Base-by-base conservation (phyloP, 2,329 filamentous ascomycete genomes). In the Ophiocordyceps robertsii region DNA sequence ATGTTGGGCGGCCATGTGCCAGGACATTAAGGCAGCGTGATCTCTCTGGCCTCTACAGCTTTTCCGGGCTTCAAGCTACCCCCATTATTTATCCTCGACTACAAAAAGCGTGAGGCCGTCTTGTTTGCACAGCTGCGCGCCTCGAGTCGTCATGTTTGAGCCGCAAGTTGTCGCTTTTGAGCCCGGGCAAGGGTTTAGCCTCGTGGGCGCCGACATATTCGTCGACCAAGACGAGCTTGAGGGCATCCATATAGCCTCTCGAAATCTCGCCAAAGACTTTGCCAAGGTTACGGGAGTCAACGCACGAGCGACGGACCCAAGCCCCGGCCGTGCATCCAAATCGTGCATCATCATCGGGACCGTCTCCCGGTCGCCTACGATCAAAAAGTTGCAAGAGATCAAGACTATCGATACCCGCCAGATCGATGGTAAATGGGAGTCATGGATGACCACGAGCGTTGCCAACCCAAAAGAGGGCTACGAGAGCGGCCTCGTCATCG, bases 341-440 rank as follows among this genome's bases (percentile, higher is more conserved):
- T 49, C 45, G 11, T 52, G 50, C 29, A 51, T 55, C 32, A 48
- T 55, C 30, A 47, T 54, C 13, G 53, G 52, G 10, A 51, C 51
- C 12, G 35, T 51, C 4, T 38, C 48, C 11, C 38, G 51, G 13
- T 57, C 54, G 3, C 43, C 47, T 0, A 46, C 49, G 1, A 43
- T 57, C 14, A 45, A 39, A 14, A 38, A 45, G 2, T 35, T 57
- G 4, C 43, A 44, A 14, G 37, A 44, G 1, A 43, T 40, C 6
- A 46, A 45, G 12, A 54, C 51, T 27, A 41, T 58, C 30, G 49
- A 56, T 13, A 19, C 46, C 2, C 43, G 48, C 8, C 45, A 38
- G 16, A 49, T 59, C 29, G 37, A 44, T 2, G 72, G 72, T 0
- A 66, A 70, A 48, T 77, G 73, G 73, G 74, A 79, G 49, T 66